phyloP scores from a whole-genome alignment of 2,329 filamentous ascomycete genomes.

The Colletotrichum spinosum region DNA sequence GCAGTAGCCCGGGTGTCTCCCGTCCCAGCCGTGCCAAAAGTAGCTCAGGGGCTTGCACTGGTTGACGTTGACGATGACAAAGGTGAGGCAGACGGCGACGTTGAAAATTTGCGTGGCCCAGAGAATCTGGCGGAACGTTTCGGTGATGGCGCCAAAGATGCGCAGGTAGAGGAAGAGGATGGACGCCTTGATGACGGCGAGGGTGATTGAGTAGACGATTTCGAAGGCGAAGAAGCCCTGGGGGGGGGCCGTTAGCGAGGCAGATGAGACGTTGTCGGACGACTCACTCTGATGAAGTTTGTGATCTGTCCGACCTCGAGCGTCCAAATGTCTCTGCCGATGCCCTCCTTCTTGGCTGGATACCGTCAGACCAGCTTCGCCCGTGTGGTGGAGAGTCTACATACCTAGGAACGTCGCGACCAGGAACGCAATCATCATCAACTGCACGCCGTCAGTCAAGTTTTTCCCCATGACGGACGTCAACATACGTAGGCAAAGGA shows the following conservation, averaged over 20 bases:
- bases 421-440: slow-evolving; percentile 29
- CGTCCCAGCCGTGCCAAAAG: slow-evolving; percentile 34
- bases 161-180: slow-evolving; percentile 51
- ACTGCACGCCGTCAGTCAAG: neutral
- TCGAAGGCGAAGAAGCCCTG: slow-evolving; percentile 33
- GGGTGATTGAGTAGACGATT: slow-evolving; percentile 40
- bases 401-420: slow-evolving; percentile 7
- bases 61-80: slow-evolving; percentile 50
- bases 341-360: neutral
- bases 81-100: slow-evolving; percentile 39
- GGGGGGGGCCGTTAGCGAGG: too few species aligned
- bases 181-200: slow-evolving; percentile 53
- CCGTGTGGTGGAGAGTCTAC: neutral
- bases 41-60: slow-evolving; percentile 33
- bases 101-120: slow-evolving; percentile 38
- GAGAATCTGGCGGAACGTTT: slow-evolving; percentile 41
- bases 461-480: neutral
- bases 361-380: neutral
- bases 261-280: too few species aligned
- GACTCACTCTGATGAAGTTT: slow-evolving; percentile 5
- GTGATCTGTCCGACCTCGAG: slow-evolving; percentile 20
- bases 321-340: slow-evolving; percentile 30
- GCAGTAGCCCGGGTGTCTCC: slow-evolving; percentile 14
- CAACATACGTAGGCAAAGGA: slow-evolving; percentile 19
- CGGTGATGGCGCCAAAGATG: slow-evolving; percentile 48